Base-by-base conservation (phyloP, 208 protist species). In the Trypanosoma mega region DNA sequence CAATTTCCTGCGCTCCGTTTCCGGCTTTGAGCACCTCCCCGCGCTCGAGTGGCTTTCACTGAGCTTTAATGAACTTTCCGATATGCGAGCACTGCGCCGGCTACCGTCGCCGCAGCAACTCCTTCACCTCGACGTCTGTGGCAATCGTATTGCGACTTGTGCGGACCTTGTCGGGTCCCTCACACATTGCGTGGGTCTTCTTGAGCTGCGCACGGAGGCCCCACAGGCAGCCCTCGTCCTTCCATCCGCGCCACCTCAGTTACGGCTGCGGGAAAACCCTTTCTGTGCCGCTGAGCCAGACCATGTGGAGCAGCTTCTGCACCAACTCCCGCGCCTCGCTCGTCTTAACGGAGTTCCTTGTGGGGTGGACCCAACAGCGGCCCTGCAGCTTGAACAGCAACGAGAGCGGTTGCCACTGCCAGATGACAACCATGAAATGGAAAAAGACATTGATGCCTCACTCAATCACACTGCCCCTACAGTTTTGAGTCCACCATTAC, bases 41-140 rank as follows among this genome's bases (percentile, higher is more conserved):
- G 49, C 53, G 20, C 65, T 94, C 3, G 67, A 80, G 53, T 85
- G 81, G 79, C 62, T 94, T 16, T 85, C 76, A n/a, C 70, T 94
- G 34, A 78, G 67, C 47, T 94, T 84, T 46, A 94, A 94, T 53
- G 63, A 75, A 12, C 58, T 94, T 11, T 31, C 54, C 5, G 68
- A 85, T 54, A 26, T 94, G 0, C 0, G 37, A 24, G 81, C 66
- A 34, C 68, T 94, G 36, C 51, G 51, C 16, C 70, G 60, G 1
- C 52, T 94, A 0, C 87, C 83, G 0, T 62, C 71, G 7, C 37
- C 55, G 0, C 69, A 79, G n/a, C 50, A 74, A 30, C 56, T 89
- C 5, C 4, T 48, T 6, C 78, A 85, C 24, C 73, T 94, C 21
- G 87, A 94, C 45, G 44, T 94, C 31, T 85, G 83, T 47, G 81